Percentiles rank a stretch among this genome's conserved stretches.
These are phyloP conservation scores for Boletus sp. DNA, from an alignment of 1,284 basidiomycete genomes.

Conservation along the genomic window DNA sequence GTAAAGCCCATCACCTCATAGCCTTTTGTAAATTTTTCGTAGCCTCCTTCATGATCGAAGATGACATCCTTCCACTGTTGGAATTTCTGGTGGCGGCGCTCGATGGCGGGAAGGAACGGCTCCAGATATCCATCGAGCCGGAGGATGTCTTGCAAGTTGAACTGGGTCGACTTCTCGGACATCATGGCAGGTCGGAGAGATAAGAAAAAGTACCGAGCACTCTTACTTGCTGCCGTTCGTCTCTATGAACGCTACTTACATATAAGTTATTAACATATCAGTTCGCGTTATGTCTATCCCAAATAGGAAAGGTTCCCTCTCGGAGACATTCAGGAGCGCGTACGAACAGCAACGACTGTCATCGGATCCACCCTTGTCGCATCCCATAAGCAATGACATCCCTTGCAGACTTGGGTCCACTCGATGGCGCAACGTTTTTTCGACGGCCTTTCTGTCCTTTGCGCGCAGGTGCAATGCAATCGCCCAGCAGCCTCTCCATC, in stretches of 20 bases:
- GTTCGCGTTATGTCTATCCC: background rate
- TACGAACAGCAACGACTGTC: constrained; percentile 1
- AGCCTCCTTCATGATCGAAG: constrained; percentile 77
- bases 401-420: constrained; percentile 25
- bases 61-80: constrained; percentile 74
- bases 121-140: constrained; percentile 72
- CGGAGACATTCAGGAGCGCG: too few relatives aligned
- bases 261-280: background rate
- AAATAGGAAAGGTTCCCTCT: constrained; percentile 22
- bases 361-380: constrained; percentile 29
- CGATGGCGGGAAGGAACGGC: constrained; percentile 68
- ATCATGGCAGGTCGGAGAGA: constrained; percentile 23
- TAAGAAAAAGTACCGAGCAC: constrained; percentile 9
- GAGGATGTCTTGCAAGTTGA: constrained; percentile 55
- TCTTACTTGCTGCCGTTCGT: constrained; percentile 7
- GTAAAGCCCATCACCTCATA: constrained; percentile 87
- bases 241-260: background rate
- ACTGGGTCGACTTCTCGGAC: constrained; percentile 37
- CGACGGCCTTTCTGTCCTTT: constrained; percentile 24
- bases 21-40: constrained; percentile 84
- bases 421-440: constrained; percentile 20
- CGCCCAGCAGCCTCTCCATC: constrained; percentile 29
- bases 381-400: constrained; percentile 31
- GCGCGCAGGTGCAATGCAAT: constrained; percentile 17
- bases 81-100: constrained; percentile 69